Evolutionary conservation across 345 rosid genomes (phyloP).

Genomic region (Populus euphratica): DNA sequence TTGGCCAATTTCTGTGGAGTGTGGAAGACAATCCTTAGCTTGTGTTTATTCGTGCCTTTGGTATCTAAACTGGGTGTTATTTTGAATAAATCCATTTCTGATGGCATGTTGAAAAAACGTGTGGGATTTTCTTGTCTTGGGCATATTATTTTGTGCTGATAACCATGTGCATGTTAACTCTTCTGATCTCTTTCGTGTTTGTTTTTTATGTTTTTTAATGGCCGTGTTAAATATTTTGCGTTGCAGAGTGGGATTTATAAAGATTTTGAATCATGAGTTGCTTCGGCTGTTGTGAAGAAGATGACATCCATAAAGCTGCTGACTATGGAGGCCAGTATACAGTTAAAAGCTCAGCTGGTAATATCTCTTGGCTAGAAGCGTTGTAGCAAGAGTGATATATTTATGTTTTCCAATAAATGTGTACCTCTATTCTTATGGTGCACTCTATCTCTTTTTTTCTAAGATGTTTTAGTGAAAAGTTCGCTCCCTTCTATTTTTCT

Average conservation of each 20-base stretch:
- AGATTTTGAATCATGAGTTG: conserved; percentile 61
- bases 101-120: not conserved
- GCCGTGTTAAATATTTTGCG: conserved; percentile 1
- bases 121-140: not conserved
- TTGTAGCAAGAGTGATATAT: not conserved
- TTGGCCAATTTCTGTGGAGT: not conserved
- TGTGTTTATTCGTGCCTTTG: not conserved
- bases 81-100: not conserved
- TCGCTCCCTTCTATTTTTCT: not conserved
- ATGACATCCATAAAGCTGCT: conserved; percentile 59
- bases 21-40: not conserved
- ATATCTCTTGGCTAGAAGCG: conserved; percentile 1
- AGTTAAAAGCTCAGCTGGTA: conserved; percentile 64
- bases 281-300: conserved; percentile 77
- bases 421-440: too few relatives aligned
- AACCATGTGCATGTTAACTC: not conserved
- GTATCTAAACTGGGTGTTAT: not conserved
- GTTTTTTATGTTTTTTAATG: not conserved
- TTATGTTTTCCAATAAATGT: not conserved
- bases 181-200: not conserved
- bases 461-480: not conserved
- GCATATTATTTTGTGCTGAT: not conserved
- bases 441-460: not conserved
- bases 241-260: conserved; percentile 9
- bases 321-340: conserved; percentile 60